A percentile compares a stretch with the other conserved stretches of the same genome.
phyloP scores from a whole-genome alignment of 2,329 filamentous ascomycete genomes.

The Xylariales sp. region DNA sequence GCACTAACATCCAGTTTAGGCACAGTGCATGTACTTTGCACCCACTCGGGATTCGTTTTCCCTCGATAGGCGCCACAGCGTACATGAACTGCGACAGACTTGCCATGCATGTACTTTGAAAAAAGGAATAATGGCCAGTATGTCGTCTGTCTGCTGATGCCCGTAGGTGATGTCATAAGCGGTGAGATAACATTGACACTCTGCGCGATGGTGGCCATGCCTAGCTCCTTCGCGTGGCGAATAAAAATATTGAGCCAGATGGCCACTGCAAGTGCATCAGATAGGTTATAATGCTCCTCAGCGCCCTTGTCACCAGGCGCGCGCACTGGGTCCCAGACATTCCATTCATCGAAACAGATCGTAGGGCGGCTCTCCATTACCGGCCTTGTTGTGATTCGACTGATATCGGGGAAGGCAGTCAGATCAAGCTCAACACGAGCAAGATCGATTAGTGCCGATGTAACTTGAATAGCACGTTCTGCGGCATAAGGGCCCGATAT shows the following conservation, averaged over 20 bases:
- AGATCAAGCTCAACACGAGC: constrained; percentile 64
- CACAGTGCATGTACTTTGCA: constrained; percentile 54
- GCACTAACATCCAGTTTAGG: constrained; percentile 69
- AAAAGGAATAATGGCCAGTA: constrained; percentile 73
- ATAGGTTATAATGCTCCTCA: constrained; percentile 71
- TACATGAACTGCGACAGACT: constrained; percentile 63
- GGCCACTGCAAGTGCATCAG: constrained; percentile 69
- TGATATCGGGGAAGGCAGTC: constrained; percentile 45
- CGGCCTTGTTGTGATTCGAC: background rate
- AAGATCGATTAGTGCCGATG: constrained; percentile 65
- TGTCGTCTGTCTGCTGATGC: constrained; percentile 66
- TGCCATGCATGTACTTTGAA: constrained; percentile 68
- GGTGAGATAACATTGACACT: constrained; percentile 75
- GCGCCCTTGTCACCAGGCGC: constrained; percentile 68
- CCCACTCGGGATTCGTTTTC: constrained; percentile 61
- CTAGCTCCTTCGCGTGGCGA: constrained; percentile 64
- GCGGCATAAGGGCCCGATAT: constrained; percentile 37
- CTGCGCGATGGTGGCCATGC: constrained; percentile 78
- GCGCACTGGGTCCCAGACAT: constrained; percentile 72
- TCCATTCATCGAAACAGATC: constrained; percentile 85
- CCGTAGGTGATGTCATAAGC: constrained; percentile 63
- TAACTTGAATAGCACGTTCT: constrained; percentile 70
- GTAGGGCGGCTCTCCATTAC: constrained; percentile 32
- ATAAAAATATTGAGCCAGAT: constrained; percentile 75
- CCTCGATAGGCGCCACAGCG: constrained; percentile 61